Conservation (phyloP, 805 yeast genomes). For the Starmerella vaccinii region DNA sequence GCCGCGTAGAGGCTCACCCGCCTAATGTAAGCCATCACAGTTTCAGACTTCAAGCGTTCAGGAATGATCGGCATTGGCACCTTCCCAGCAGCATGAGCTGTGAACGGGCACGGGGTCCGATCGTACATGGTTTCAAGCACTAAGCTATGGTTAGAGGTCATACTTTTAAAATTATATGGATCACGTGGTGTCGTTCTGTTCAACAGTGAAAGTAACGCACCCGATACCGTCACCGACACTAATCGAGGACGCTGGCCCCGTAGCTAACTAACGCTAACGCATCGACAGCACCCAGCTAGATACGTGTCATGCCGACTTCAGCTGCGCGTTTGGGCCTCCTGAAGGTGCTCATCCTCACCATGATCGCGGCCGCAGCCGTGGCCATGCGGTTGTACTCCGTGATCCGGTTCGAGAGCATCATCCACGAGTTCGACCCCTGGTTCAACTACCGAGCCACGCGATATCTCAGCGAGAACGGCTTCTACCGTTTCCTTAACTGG, state of each 20-base stretch:
- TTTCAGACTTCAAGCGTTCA: too few species aligned
- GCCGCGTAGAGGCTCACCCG: too few species aligned
- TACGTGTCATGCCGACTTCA: conserved; percentile 9
- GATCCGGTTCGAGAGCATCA: conserved; percentile 87
- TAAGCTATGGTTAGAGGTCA: too few species aligned
- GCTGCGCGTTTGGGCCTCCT: conserved; percentile 34
- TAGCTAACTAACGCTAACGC: background rate
- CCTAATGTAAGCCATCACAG: too few species aligned
- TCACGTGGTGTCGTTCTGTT: too few species aligned
- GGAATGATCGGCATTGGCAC: too few species aligned
- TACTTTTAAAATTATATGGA: too few species aligned
- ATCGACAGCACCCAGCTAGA: conserved; percentile 2
- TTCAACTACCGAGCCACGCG: conserved; percentile 90
- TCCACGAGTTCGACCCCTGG: conserved; percentile 73
- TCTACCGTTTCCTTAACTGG: conserved; percentile 91
- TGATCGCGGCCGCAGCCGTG: conserved; percentile 83
- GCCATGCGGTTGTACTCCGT: conserved; percentile 92
- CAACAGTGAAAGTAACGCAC: background rate
- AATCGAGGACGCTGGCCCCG: background rate
- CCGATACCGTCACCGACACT: background rate
- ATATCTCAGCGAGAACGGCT: conserved; percentile 72
- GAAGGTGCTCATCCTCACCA: conserved; percentile 55
- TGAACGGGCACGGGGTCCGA: too few species aligned
- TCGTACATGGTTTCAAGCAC: too few species aligned
- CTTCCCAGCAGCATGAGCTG: too few species aligned